Evolutionary conservation across 1,284 basidiomycete species (phyloP), one percentile per base, ranked within the genome.

Genomic region (Volvariella surrecta): DNA sequence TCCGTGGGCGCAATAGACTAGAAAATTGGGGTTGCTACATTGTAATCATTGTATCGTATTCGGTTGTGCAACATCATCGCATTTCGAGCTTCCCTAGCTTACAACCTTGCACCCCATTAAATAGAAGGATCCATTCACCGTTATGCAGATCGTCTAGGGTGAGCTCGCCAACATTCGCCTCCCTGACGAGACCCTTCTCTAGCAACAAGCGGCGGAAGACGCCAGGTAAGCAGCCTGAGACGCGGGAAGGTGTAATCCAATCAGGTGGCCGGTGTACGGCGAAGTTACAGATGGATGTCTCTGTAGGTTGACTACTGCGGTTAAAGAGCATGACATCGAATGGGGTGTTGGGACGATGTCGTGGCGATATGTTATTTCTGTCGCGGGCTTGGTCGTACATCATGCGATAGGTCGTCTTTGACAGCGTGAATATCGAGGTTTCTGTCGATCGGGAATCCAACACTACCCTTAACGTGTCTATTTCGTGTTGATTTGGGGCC

Each of bases 61-160:
- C 30, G 9, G 9, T 31, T 9, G 9, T 31, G 34, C 34, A 13
- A 15, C 37, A 31, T 32, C 37, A 40, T 43, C 43, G 47, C 16
- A 32, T 40, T 20, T 51, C 50, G 35, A 68, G 58, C 44, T 58
- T 68, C 11, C 74, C 82, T 16, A 84, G 50, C 20, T 70, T 67
- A 59, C 82, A 84, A 19, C 82, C 82, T 50, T 72, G 71, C 6
- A 84, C 77, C 4, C 76, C 79, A 52, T 89, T 89, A 54, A 79
- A 81, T 17, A 83, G 60, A 37, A 89, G 63, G 2, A 84, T 71
- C 60, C 67, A 74, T 52, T 87, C 83, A 11, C 77, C 75, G 15
- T 70, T 55, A 37, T 57, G 51, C n/a, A 85, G 55, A 22, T 55
- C 58, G 30, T 68, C 63, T 47, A 58, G 63, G 16, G 54, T 66